Conservation (phyloP, 805 yeast species). For the Starmerella floricola region DNA sequence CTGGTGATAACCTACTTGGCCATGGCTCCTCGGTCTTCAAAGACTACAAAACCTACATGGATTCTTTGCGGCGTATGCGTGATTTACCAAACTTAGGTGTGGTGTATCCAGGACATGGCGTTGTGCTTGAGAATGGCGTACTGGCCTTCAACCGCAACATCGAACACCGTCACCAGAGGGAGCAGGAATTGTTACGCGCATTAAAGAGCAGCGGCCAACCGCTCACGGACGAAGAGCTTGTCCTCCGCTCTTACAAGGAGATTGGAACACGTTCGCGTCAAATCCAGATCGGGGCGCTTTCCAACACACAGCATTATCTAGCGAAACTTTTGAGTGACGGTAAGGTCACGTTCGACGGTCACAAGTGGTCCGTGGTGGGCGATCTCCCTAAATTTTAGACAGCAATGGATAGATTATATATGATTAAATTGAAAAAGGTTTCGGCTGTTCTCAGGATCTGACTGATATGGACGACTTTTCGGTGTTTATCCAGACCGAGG, state of each 20-base stretch:
- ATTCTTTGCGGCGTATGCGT: conserved; percentile 25
- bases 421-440: no score
- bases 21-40: conserved; percentile 30
- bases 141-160: conserved; percentile 27
- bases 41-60: conserved; percentile 26
- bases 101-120: conserved; percentile 33
- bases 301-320: conserved; percentile 27
- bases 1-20: conserved; percentile 32
- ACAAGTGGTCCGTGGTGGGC: conserved; percentile 2
- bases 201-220: conserved; percentile 13
- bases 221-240: conserved; percentile 19
- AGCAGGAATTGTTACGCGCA: conserved; percentile 24
- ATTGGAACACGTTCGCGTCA: conserved; percentile 20
- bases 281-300: conserved; percentile 26
- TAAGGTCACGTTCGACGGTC: conserved; percentile 11
- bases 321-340: conserved; percentile 24
- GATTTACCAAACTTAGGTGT: conserved; percentile 14
- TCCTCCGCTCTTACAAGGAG: conserved; percentile 22
- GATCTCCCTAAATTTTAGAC: neutral
- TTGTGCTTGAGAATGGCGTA: conserved; percentile 25
- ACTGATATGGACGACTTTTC: no score
- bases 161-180: conserved; percentile 29
- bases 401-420: no score
- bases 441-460: no score
- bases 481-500: no score